Evolutionary conservation across 805 yeast genomes (phyloP).

Genomic region (Candida methanosorbosa): DNA sequence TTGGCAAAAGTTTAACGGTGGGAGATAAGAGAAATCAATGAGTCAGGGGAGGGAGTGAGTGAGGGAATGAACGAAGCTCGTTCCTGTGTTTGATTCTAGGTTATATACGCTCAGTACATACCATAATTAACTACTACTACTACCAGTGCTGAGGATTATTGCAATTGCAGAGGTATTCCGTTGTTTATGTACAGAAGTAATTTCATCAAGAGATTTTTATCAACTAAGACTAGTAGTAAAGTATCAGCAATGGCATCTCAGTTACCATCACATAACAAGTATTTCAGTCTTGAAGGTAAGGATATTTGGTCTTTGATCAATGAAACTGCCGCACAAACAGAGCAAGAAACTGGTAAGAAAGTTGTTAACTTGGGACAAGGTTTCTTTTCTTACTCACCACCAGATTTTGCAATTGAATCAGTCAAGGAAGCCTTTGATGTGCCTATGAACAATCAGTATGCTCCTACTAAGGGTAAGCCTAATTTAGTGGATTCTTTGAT

Average conservation of each 20-base stretch:
- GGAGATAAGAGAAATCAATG: too few species aligned
- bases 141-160: too few species aligned
- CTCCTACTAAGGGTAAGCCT: constrained; percentile 85
- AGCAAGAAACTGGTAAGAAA: constrained; percentile 58
- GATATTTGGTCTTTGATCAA: constrained; percentile 95
- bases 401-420: constrained; percentile 82
- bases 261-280: constrained; percentile 48
- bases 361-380: constrained; percentile 94
- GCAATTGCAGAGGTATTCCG: too few species aligned
- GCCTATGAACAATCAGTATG: constrained; percentile 82
- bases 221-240: too few species aligned
- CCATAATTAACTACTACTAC: too few species aligned
- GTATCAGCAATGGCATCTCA: constrained; percentile 11
- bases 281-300: constrained; percentile 64
- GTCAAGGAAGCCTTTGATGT: constrained; percentile 65
- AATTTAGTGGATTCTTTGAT: constrained; percentile 63
- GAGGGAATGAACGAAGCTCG: too few species aligned
- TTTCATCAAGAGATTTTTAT: too few species aligned
- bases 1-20: too few species aligned
- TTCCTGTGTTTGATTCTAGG: too few species aligned
- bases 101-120: too few species aligned
- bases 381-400: constrained; percentile 93
- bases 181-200: too few species aligned
- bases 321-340: constrained; percentile 87
- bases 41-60: too few species aligned